Evolutionary conservation across 2,329 filamentous ascomycete genomes (phyloP).

Genomic region (Penicillium corylophilum): DNA sequence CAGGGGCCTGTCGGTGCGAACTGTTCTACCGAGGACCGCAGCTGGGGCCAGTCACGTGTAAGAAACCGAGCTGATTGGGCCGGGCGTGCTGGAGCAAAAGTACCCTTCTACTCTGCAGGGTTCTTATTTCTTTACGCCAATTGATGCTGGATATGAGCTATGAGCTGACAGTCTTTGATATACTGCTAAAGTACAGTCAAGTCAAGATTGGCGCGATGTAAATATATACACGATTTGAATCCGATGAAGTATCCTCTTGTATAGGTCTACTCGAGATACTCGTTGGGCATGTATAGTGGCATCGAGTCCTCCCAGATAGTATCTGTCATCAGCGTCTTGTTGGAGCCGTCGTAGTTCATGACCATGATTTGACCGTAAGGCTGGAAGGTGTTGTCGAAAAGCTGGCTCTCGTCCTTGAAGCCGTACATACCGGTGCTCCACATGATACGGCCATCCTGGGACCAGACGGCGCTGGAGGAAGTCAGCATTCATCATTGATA

Average conservation of each 20-base stretch:
- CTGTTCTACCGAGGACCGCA: background rate
- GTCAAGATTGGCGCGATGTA: background rate
- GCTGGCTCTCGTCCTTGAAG: slow-evolving; percentile 43
- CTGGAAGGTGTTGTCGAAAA: slow-evolving; percentile 48
- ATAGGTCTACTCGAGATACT: background rate
- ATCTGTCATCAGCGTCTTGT: slow-evolving; percentile 17
- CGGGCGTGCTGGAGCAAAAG: background rate
- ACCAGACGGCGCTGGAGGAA: slow-evolving; percentile 39
- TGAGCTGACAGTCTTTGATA: too few species aligned
- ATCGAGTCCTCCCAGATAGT: background rate
- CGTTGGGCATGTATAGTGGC: background rate
- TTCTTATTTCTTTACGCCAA: too few species aligned
- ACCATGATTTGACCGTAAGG: slow-evolving; percentile 47
- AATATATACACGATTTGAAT: background rate
- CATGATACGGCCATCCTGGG: slow-evolving; percentile 43
- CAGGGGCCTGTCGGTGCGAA: background rate
- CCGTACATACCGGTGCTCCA: slow-evolving; percentile 46
- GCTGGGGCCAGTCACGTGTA: background rate
- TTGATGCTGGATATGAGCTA: too few species aligned
- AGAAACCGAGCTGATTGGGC: background rate
- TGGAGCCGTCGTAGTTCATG: slow-evolving; percentile 46
- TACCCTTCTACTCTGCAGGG: too few species aligned
- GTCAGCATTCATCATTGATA: background rate
- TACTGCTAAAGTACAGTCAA: too few species aligned
- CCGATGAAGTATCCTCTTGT: background rate